Conservation (phyloP, 2,329 filamentous ascomycete species). For the Hypoxylon sp. region DNA sequence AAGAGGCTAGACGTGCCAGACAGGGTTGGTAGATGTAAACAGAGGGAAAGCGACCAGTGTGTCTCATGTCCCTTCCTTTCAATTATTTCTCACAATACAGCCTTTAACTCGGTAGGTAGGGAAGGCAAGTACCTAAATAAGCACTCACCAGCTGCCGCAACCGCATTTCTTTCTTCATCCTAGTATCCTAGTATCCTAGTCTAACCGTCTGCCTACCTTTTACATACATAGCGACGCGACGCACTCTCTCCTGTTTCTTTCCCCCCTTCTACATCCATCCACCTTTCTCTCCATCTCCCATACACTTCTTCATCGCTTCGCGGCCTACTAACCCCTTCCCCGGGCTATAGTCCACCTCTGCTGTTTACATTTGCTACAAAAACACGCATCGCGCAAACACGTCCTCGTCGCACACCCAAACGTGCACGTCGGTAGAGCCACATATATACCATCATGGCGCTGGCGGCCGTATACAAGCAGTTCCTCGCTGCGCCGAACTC, state of each 20-base stretch:
- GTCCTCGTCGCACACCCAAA: constrained; percentile 10
- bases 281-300: constrained; percentile 4
- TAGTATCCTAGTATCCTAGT: constrained; percentile 14
- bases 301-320: constrained; percentile 4
- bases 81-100: constrained; percentile 32
- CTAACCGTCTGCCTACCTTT: constrained; percentile 7
- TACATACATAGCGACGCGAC: constrained; percentile 34
- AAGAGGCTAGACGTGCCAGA: constrained; percentile 18
- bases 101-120: constrained; percentile 6
- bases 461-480: constrained; percentile 74
- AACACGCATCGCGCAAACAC: constrained; percentile 23
- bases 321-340: neutral
- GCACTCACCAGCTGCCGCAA: constrained; percentile 22
- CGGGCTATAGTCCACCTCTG: neutral
- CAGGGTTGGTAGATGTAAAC: constrained; percentile 43
- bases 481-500: constrained; percentile 78
- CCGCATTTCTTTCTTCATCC: constrained; percentile 23
- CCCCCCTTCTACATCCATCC: constrained; percentile 4
- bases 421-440: constrained; percentile 21
- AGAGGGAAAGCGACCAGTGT: constrained; percentile 28
- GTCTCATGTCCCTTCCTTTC: constrained; percentile 41
- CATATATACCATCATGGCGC: constrained; percentile 59
- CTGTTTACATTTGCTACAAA: constrained; percentile 4
- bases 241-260: constrained; percentile 15
- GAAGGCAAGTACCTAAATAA: constrained; percentile 36